Evolutionary conservation across 257 asterid genomes (phyloP).

Genomic region (Fraxinus quadrangulata): DNA sequence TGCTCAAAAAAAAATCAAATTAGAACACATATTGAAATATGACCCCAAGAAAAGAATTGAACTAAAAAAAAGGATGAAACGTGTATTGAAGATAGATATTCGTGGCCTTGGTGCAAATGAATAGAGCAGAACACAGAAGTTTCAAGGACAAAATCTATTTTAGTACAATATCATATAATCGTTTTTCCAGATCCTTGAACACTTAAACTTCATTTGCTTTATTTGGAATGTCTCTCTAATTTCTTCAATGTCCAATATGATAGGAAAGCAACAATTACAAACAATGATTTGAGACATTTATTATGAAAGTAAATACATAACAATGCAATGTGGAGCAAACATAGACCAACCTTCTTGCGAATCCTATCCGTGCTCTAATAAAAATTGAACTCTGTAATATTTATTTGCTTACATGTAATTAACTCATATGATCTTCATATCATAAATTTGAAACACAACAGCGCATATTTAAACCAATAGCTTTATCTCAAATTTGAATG

Average conservation of each 20-base stretch:
- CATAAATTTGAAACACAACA: background rate
- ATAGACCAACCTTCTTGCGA: background rate
- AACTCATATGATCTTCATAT: background rate
- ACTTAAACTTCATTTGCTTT: background rate
- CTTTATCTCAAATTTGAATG: background rate
- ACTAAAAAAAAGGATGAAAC: background rate
- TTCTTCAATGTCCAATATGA: background rate
- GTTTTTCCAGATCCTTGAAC: background rate
- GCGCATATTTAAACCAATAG: background rate
- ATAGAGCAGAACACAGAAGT: background rate
- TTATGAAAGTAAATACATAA: background rate
- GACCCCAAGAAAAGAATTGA: background rate
- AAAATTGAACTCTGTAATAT: background rate
- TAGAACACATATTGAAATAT: background rate
- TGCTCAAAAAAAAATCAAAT: background rate
- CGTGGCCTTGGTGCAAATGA: background rate
- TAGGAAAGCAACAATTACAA: background rate
- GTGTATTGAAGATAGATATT: background rate
- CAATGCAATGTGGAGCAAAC: background rate
- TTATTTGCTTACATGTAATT: background rate
- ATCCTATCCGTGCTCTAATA: background rate
- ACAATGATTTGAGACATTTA: background rate
- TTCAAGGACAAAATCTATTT: background rate
- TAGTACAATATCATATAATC: background rate
- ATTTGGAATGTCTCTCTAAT: background rate